Evolutionary conservation across 1,139 yeast genomes (phyloP).

Genomic region (Suhomyces ambrosiae): DNA sequence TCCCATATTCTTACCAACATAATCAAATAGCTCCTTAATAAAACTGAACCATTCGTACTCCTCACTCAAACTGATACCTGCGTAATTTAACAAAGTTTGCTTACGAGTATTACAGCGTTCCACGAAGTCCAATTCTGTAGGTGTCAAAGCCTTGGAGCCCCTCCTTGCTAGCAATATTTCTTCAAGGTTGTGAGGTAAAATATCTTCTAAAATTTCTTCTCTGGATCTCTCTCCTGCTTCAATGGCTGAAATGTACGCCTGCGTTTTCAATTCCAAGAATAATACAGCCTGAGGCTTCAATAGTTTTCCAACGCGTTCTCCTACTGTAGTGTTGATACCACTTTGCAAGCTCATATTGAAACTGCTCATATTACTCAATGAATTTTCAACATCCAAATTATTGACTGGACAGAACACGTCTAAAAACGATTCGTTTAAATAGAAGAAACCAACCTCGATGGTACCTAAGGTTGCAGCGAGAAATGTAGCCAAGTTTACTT

Average conservation of each 20-base stretch:
- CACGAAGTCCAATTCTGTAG: slow-evolving; percentile 72
- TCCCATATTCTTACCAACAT: slow-evolving; percentile 74
- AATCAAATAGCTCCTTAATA: slow-evolving; percentile 73
- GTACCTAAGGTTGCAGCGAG: slow-evolving; percentile 82
- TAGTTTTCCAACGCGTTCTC: slow-evolving; percentile 57
- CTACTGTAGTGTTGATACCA: slow-evolving; percentile 39
- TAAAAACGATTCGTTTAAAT: slow-evolving; percentile 78
- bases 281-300: slow-evolving; percentile 79
- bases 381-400: slow-evolving; percentile 44
- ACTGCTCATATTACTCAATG: slow-evolving; percentile 42
- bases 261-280: slow-evolving; percentile 86
- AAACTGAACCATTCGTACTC: slow-evolving; percentile 77
- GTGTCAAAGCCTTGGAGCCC: slow-evolving; percentile 49
- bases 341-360: slow-evolving; percentile 40
- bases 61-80: slow-evolving; percentile 48
- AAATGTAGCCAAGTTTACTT: slow-evolving; percentile 86
- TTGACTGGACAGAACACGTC: slow-evolving; percentile 79
- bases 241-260: slow-evolving; percentile 87
- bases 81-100: slow-evolving; percentile 55
- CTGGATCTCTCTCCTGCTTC: slow-evolving; percentile 71
- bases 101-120: slow-evolving; percentile 70
- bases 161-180: slow-evolving; percentile 53
- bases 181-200: slow-evolving; percentile 71
- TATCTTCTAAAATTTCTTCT: slow-evolving; percentile 70
- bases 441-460: slow-evolving; percentile 83